Conservation (phyloP, 2,329 filamentous ascomycete genomes). For the Ilyonectria robusta region DNA sequence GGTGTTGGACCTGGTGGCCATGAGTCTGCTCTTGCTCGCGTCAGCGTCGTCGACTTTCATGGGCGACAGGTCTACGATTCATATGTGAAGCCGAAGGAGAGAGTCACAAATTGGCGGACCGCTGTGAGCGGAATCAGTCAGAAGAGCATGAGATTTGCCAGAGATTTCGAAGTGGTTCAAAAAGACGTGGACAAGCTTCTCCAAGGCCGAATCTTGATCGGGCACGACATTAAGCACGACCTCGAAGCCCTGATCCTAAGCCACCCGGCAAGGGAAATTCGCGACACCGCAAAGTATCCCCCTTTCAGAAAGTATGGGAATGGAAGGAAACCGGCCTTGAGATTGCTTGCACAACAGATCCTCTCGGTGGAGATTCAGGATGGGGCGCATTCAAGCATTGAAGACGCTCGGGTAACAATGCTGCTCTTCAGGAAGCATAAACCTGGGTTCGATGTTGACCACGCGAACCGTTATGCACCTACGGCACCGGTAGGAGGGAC, state of each 20-base stretch:
- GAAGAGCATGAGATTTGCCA: constrained; percentile 78
- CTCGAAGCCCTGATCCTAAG: constrained; percentile 82
- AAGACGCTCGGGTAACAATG: constrained; percentile 93
- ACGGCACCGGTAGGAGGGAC: constrained; percentile 40
- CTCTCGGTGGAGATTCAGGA: constrained; percentile 74
- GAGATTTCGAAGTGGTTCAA: constrained; percentile 84
- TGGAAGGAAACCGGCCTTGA: constrained; percentile 78
- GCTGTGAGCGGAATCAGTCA: constrained; percentile 85
- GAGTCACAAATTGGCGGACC: constrained; percentile 92
- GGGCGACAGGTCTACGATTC: constrained; percentile 95
- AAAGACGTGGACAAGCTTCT: constrained; percentile 78
- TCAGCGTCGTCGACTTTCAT: constrained; percentile 94
- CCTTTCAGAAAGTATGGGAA: constrained; percentile 79
- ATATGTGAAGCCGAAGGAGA: constrained; percentile 83
- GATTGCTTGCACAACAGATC: constrained; percentile 69
- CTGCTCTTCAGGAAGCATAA: constrained; percentile 88
- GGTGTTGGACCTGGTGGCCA: constrained; percentile 81
- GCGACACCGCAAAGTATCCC: constrained; percentile 86
- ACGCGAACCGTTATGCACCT: constrained; percentile 75
- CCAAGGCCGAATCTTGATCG: constrained; percentile 80
- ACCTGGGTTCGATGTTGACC: constrained; percentile 85
- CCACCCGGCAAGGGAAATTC: constrained; percentile 83
- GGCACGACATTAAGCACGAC: constrained; percentile 87
- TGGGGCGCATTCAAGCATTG: constrained; percentile 75
- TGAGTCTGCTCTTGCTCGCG: constrained; percentile 84